These are phyloP conservation scores for Coprinopsis strossmayeri DNA, from an alignment of 768 basidiomycete species.

Conservation along the genomic window DNA sequence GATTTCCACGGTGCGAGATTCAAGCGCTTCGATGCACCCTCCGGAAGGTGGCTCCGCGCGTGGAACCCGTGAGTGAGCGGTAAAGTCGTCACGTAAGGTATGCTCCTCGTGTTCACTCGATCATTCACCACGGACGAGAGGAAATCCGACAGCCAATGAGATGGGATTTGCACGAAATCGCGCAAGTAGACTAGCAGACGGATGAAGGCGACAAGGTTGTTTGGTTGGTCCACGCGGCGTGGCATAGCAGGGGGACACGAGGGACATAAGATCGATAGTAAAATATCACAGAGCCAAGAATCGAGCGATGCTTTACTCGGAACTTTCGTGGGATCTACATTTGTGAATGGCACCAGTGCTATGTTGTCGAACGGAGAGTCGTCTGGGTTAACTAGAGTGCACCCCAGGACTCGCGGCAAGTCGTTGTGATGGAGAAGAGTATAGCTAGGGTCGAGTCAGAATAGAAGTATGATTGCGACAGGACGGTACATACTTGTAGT, in stretches of 20 bases:
- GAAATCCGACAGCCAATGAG: constrained; percentile 16
- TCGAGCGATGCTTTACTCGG: constrained; percentile 9
- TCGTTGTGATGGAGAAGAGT: constrained; percentile 9
- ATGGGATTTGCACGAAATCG: constrained; percentile 11
- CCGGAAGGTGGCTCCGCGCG: background rate
- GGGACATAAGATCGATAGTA: constrained; percentile 9
- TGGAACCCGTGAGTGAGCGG: constrained; percentile 7
- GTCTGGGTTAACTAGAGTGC: constrained; percentile 2
- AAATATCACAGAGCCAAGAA: constrained; percentile 7
- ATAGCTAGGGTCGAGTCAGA: constrained; percentile 7
- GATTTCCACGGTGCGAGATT: background rate
- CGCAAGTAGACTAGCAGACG: constrained; percentile 11
- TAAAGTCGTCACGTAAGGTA: background rate
- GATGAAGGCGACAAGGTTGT: constrained; percentile 11
- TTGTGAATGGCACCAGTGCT: background rate
- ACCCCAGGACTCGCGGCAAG: constrained; percentile 11
- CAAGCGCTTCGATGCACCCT: background rate
- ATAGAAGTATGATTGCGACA: background rate
- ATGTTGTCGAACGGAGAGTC: background rate
- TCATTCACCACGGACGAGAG: constrained; percentile 8
- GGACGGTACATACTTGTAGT: background rate
- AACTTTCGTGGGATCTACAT: background rate
- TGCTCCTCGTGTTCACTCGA: background rate
- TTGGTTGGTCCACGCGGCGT: constrained; percentile 10
- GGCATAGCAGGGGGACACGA: background rate